A percentile compares a stretch with the other conserved stretches of the same genome.
These are phyloP conservation scores for Boletus bicolor DNA, from an alignment of 768 basidiomycete species.

Conservation along the genomic window DNA sequence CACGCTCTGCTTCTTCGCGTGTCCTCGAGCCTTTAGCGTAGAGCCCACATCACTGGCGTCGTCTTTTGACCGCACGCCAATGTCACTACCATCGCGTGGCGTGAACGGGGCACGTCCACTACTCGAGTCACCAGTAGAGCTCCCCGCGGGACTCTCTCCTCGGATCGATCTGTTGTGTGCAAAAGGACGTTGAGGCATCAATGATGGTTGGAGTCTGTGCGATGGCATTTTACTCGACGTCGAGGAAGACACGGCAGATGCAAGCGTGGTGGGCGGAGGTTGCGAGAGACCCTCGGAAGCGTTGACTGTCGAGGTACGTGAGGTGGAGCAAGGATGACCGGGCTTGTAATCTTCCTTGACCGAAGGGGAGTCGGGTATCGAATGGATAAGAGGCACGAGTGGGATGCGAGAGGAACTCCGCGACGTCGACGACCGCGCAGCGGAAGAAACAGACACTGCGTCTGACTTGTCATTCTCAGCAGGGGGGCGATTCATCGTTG, in stretches of 20 bases:
- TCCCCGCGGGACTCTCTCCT: constrained; percentile 67
- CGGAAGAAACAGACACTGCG: constrained; percentile 22
- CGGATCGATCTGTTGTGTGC: constrained; percentile 35
- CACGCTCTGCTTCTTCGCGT: constrained; percentile 60
- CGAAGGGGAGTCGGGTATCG: constrained; percentile 33
- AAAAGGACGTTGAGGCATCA: constrained; percentile 54
- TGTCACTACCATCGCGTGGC: constrained; percentile 75
- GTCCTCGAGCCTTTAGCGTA: constrained; percentile 31
- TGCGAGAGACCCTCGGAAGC: constrained; percentile 13
- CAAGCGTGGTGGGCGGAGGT: constrained; percentile 6
- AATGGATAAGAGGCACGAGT: constrained; percentile 29
- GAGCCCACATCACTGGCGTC: constrained; percentile 23
- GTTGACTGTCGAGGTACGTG: constrained; percentile 9
- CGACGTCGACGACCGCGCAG: constrained; percentile 20
- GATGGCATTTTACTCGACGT: constrained; percentile 24
- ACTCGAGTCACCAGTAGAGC: constrained; percentile 83
- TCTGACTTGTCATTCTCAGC: constrained; percentile 29
- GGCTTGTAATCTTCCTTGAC: constrained; percentile 22
- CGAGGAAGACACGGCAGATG: constrained; percentile 7
- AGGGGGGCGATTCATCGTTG: constrained; percentile 4
- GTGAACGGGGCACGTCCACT: constrained; percentile 73
- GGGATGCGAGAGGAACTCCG: constrained; percentile 27
- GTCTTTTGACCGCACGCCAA: constrained; percentile 26
- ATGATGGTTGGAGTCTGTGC: constrained; percentile 21
- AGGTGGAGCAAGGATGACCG: constrained; percentile 9